A percentile compares a stretch with the other conserved stretches of the same genome.
Evolutionary conservation across 2,329 filamentous ascomycete genomes (phyloP).

Genomic region (Alternaria brassicae): DNA sequence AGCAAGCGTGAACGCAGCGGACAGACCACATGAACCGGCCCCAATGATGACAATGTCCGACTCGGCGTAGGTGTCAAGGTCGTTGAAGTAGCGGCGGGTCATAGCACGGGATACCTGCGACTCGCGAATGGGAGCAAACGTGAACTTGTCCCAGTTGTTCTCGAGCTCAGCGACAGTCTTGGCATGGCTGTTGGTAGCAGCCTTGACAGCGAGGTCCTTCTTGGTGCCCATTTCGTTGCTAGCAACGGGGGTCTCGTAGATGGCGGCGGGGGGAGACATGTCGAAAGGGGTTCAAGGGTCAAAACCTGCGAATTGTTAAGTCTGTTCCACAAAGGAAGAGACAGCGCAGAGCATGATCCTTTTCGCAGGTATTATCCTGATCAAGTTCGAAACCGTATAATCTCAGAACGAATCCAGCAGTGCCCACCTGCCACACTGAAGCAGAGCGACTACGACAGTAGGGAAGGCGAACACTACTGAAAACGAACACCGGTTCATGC

Average conservation of each 20-base stretch:
- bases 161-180: conserved; percentile 70
- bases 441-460: conserved; percentile 4
- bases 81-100: conserved; percentile 90
- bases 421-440: neutral
- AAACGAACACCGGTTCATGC: conserved; percentile 54
- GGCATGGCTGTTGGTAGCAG: conserved; percentile 55
- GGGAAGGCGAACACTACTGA: conserved; percentile 13
- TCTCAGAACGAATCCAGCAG: conserved; percentile 69
- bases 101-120: conserved; percentile 91
- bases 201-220: conserved; percentile 57
- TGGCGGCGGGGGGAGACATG: conserved; percentile 82
- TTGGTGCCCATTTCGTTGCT: conserved; percentile 36
- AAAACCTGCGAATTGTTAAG: conserved; percentile 46
- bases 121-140: conserved; percentile 87
- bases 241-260: conserved; percentile 55
- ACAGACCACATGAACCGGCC: conserved; percentile 86
- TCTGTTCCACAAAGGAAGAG: conserved; percentile 36
- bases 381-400: conserved; percentile 94
- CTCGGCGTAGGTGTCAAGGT: conserved; percentile 88
- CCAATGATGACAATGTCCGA: conserved; percentile 94
- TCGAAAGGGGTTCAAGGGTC: conserved; percentile 32
- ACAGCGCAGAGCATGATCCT: conserved; percentile 83
- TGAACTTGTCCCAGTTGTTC: conserved; percentile 81
- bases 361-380: conserved; percentile 99
- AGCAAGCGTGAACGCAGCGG: conserved; percentile 82